Base-by-base conservation (phyloP, 495 filamentous ascomycete genomes). In the Aspergillus biplanus region DNA sequence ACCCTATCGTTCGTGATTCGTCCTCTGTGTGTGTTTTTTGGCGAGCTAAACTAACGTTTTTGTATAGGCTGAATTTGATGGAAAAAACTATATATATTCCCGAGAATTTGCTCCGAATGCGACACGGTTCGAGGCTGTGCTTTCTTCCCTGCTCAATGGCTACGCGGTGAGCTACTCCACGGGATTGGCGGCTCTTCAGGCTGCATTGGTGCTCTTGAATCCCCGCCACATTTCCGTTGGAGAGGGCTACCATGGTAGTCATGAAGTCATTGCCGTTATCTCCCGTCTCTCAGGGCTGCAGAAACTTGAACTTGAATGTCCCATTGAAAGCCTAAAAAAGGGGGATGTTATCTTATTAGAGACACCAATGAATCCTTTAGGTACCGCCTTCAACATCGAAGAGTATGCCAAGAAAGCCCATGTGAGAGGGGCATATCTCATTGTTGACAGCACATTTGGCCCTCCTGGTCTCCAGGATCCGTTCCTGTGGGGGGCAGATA, bases 271-370 rank as follows among this genome's bases (percentile, higher is more conserved):
- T 58, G 64, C 68, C 3, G 70, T 97, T 27, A 77, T 92, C 50
- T 60, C 77, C 55, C 87, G 86, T 60, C 85, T 96, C 31, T 88
- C 84, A 42, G 86, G 86, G 0, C 78, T 91, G 13, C 69, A 84
- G 59, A 79, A 85, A 46, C 77, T 95, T 4, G 71, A 78, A 1
- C 79, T 92, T 15, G 80, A 87, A 62, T 84, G 82, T 39, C 60
- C 76, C 9, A 71, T 74, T 1, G 77, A 80, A 44, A 76, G 78
- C 31, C 78, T 91, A 4, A 73, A 79, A 5, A 68, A 78, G 9
- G 92, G 92, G 9, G 92, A 97, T 75, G 76, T 96, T 9, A 81
- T 97, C 50, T 89, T 93, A 71, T 73, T 97, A 27, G 92, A 96
- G 73, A 96, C 91, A 3, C 92, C 92, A 0, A 71, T 93, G 15